Base-by-base conservation (phyloP, 1,284 basidiomycete species). In the Leccinum huronense region DNA sequence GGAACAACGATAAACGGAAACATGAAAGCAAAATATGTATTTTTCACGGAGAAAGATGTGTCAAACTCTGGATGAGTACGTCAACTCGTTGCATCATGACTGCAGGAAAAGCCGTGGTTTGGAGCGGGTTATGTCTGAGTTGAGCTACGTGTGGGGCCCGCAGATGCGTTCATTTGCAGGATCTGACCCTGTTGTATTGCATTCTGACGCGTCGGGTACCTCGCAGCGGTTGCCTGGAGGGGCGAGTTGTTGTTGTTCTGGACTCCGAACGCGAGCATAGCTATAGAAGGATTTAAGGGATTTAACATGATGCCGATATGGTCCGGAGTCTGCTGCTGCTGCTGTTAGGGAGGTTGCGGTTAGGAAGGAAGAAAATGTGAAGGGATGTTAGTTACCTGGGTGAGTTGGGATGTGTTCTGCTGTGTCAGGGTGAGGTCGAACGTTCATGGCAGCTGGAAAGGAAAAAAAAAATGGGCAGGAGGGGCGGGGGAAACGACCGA, bases 341-440 rank as follows among this genome's bases (percentile, higher is more conserved):
- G 77, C 23, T 57, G 56, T n/a, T 14, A 5, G 16, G 65, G 53
- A 1, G 66, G 68, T 70, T 75, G 72, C 72, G 76, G 68, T 76
- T 77, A 72, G 27, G 78, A 76, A 59, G 78, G 74, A 45, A 79
- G 75, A 51, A 83, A 81, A 60, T 73, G 78, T 63, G 70, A 67
- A 60, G 73, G 62, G 63, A 76, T 76, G 60, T 81, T 80, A 65
- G 76, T 70, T 38, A 85, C 69, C 62, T 80, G 73, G 58, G 76
- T 66, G 65, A 81, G 75, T 68, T 79, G 80, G 38, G 79, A 73
- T 64, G 83, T 77, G 70, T 76, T 73, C 70, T 72, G 76, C 62
- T 76, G 77, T 78, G 66, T 83, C 81, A 66, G 69, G 61, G 60
- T 68, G 67, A 45, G 72, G 72, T 62, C 80, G 83, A 66, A 73